phyloP scores from a whole-genome alignment of 1,139 yeast species.

The Yamadazyma atlantica region DNA sequence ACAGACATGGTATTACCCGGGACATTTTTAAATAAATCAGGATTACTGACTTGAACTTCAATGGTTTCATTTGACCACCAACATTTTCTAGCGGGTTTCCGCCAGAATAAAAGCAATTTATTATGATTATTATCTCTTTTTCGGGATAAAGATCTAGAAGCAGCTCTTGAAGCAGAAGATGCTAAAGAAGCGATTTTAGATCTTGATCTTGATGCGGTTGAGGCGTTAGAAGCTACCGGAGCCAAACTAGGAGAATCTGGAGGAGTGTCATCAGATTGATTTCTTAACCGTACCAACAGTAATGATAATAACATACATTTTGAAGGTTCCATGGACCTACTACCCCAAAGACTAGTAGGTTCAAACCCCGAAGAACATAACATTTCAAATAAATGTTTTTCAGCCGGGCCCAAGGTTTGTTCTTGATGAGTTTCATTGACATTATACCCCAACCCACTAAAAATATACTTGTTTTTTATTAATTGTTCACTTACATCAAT shows the following conservation, averaged over 20 bases:
- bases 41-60: conserved; percentile 45
- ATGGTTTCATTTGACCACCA: conserved; percentile 90
- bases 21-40: conserved; percentile 23
- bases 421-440: conserved; percentile 20
- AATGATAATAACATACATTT: conserved; percentile 85
- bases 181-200: conserved; percentile 45
- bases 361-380: conserved; percentile 86
- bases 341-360: conserved; percentile 78
- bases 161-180: conserved; percentile 45
- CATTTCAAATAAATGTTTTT: conserved; percentile 93
- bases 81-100: conserved; percentile 97
- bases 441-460: conserved; percentile 65
- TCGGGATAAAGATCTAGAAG: conserved; percentile 55
- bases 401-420: conserved; percentile 81
- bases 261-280: conserved; percentile 28
- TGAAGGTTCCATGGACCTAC: conserved; percentile 78
- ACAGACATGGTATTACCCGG: conserved; percentile 25
- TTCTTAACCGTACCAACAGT: conserved; percentile 69
- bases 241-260: conserved; percentile 50
- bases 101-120: conserved; percentile 88
- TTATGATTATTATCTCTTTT: conserved; percentile 47
- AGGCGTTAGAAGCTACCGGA: conserved; percentile 47
- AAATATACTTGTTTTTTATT: conserved; percentile 58
- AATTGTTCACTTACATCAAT: conserved; percentile 58
- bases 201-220: conserved; percentile 42